Evolutionary conservation across 257 asterid genomes (phyloP), one percentile per base, ranked within the genome.

Genomic region (Ocimum tenuiflorum): DNA sequence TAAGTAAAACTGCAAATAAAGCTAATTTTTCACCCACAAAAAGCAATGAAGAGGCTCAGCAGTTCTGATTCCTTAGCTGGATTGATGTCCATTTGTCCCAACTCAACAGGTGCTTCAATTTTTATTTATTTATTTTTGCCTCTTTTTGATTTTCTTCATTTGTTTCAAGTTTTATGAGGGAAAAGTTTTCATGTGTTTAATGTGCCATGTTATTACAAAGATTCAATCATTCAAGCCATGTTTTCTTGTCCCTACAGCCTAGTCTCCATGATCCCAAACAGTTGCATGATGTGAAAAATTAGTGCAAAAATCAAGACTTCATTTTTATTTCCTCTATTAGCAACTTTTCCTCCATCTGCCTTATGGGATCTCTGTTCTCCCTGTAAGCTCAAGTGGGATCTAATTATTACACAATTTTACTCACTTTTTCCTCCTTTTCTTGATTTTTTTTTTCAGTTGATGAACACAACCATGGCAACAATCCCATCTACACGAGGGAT

Each of bases 1-100:
- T 52, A 24, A 43, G 42, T 42, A 57, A n/a, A n/a, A n/a, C 31
- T 27, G 31, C 31, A 4, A 54, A 41, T 53, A 9, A 51, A 8
- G 19, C 47, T 27, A 31, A 27, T n/a, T n/a, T n/a, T n/a, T n/a
- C n/a, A n/a, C n/a, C n/a, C n/a, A n/a, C n/a, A n/a, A n/a, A 62
- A 68, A 50, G 38, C 10, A 65, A 90, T 87, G 95, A 90, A 90
- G 94, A 83, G 95, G 78, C 83, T 78, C 57, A 51, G 4, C 31
- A 27, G 31, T 27, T 27, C 31, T 27, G 31, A 27, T 27, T 27
- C 31, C 31, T 27, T 27, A 82, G 85, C 83, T 64, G 95, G 83
- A 65, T 70, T 83, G 76, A 87, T 87, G 90, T 78, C 97, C 77
- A 82, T 87, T 42, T 87, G 95, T 82, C 97, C 95, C 68, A 79